Evolutionary conservation across 2,329 filamentous ascomycete species (phyloP).

Genomic region (Epichloe baconii): DNA sequence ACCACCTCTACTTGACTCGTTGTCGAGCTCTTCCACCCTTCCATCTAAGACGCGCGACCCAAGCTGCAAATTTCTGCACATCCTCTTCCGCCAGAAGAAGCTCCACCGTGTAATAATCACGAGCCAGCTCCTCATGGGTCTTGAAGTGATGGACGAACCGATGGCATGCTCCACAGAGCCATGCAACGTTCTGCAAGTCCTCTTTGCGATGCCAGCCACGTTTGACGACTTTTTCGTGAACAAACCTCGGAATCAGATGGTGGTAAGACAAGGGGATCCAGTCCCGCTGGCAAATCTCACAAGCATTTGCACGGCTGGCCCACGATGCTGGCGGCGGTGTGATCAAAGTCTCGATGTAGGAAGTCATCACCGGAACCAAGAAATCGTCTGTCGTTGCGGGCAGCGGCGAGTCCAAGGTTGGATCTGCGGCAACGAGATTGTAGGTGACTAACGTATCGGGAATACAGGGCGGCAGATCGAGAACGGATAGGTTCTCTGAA

Average conservation of each 20-base stretch:
- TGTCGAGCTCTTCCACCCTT: constrained; percentile 30
- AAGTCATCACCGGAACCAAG: constrained; percentile 47
- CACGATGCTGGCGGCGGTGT: constrained; percentile 51
- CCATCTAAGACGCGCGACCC: constrained; percentile 65
- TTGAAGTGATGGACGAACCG: constrained; percentile 67
- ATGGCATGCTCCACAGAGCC: constrained; percentile 77
- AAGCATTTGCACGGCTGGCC: constrained; percentile 42
- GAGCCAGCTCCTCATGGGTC: constrained; percentile 64
- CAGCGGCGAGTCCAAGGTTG: constrained; percentile 18
- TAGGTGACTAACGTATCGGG: constrained; percentile 58
- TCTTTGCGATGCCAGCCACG: constrained; percentile 68
- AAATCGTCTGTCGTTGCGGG: constrained; percentile 37
- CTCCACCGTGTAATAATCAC: constrained; percentile 61
- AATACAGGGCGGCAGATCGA: constrained; percentile 41
- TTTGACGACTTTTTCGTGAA: constrained; percentile 65
- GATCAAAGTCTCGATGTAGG: constrained; percentile 46
- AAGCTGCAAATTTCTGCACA: constrained; percentile 56
- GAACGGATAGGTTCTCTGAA: constrained; percentile 34
- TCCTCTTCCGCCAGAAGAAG: constrained; percentile 56
- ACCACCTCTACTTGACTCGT: background rate
- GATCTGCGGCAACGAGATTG: constrained; percentile 38
- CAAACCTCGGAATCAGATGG: constrained; percentile 67
- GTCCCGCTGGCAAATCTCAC: constrained; percentile 64
- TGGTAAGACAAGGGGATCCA: constrained; percentile 74
- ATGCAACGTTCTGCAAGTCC: constrained; percentile 67